A percentile compares a stretch with the other conserved stretches of the same genome.
phyloP scores from a whole-genome alignment of 768 basidiomycete genomes.

The Paxillus involutus region DNA sequence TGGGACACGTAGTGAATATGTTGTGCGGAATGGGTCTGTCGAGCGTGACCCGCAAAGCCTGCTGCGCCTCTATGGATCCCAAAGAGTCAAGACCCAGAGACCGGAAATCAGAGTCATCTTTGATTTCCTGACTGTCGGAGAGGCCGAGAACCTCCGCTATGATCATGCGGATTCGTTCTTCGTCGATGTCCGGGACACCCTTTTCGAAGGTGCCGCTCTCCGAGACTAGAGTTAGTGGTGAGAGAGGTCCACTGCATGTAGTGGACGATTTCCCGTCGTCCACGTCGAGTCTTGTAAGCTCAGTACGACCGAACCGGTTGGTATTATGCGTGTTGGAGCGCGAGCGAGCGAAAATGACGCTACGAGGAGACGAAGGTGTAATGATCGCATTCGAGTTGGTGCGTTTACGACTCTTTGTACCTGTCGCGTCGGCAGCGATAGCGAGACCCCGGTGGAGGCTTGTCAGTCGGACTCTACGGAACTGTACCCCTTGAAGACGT shows the following conservation, averaged over 20 bases:
- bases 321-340: slow-evolving; percentile 25
- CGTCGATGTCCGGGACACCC: background rate
- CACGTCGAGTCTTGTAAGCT: slow-evolving; percentile 11
- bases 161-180: slow-evolving; percentile 34
- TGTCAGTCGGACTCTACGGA: slow-evolving; percentile 53
- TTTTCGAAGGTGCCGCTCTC: slow-evolving; percentile 21
- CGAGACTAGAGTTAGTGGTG: slow-evolving; percentile 42
- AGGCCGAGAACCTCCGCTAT: slow-evolving; percentile 47
- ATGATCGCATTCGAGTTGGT: slow-evolving; percentile 30
- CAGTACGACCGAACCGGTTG: slow-evolving; percentile 1
- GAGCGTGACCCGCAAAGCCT: slow-evolving; percentile 43
- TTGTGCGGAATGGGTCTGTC: slow-evolving; percentile 42
- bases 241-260: slow-evolving; percentile 22
- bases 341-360: slow-evolving; percentile 29
- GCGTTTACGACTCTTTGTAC: slow-evolving; percentile 12
- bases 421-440: slow-evolving; percentile 26
- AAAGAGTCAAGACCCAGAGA: slow-evolving; percentile 60
- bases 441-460: slow-evolving; percentile 49
- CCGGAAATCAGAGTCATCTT: slow-evolving; percentile 46
- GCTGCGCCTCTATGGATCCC: slow-evolving; percentile 59
- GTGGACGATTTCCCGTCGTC: slow-evolving; percentile 4
- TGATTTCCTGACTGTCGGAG: slow-evolving; percentile 32
- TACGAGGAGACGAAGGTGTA: slow-evolving; percentile 22
- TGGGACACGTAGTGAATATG: slow-evolving; percentile 42
- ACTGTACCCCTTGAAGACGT: slow-evolving; percentile 54